These are phyloP conservation scores for Stenogyne calaminthoides DNA, from an alignment of 305 asterid genomes.

Conservation along the genomic window DNA sequence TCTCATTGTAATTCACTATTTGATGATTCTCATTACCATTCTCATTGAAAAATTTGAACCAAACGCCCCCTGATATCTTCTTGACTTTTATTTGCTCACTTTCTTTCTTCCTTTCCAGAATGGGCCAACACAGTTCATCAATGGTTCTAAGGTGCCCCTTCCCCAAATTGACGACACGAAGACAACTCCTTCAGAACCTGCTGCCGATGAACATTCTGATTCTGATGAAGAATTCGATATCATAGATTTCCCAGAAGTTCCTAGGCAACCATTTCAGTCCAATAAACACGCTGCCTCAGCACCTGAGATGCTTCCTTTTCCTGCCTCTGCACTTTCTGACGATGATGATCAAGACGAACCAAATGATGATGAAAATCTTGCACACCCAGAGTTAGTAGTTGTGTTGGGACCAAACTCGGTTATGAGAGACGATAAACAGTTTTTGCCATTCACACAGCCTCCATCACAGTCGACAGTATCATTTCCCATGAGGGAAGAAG, in stretches of 20 bases:
- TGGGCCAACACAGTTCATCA: conserved; percentile 64
- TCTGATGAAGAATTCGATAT: conserved; percentile 63
- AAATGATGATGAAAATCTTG: conserved; percentile 27
- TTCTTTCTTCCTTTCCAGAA: conserved; percentile 46
- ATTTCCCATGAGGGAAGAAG: conserved; percentile 33
- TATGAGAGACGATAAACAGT: conserved; percentile 54
- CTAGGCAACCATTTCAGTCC: conserved; percentile 56
- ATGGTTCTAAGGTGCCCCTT: conserved; percentile 58
- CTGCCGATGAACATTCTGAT: conserved; percentile 43
- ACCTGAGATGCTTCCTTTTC: conserved; percentile 90
- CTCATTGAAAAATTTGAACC: background rate
- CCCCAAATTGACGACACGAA: conserved; percentile 48
- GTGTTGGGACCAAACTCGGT: conserved; percentile 25
- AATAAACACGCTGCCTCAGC: conserved; percentile 43
- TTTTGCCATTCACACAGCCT: conserved; percentile 66
- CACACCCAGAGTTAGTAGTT: conserved; percentile 29
- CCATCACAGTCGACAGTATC: conserved; percentile 43
- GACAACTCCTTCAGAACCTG: conserved; percentile 44
- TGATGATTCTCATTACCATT: background rate
- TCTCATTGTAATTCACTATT: background rate
- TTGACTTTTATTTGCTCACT: conserved; percentile 15
- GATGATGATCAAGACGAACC: conserved; percentile 53
- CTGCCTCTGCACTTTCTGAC: conserved; percentile 69
- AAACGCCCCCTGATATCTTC: background rate
- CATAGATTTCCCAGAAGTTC: conserved; percentile 78